Base-by-base conservation (phyloP, 768 basidiomycete genomes). In the Suillus alpinus region DNA sequence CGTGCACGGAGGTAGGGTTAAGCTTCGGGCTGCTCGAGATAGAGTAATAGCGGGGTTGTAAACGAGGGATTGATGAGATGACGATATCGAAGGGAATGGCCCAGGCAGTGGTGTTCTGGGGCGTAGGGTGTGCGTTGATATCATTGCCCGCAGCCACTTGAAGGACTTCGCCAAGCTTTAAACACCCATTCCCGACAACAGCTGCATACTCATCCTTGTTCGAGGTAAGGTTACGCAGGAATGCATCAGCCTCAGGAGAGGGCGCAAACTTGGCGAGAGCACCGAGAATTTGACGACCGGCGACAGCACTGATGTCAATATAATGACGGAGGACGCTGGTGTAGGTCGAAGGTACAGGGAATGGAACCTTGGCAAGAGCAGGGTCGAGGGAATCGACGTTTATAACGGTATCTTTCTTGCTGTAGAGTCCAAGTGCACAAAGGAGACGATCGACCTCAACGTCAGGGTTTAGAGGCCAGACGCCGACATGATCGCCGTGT, bases 1-100 rank as follows among this genome's bases (percentile, higher is more conserved):
- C 88, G 74, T 99, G 97, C 66, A 99, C 94, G 8, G 89, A 79
- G 62, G 83, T 86, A n/a, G 95, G 86, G 73, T 94, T 73, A 10
- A 98, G 78, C 74, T 98, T 98, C 46, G 97, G 95, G 63, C 92
- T 94, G 20, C 95, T 98, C 9, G 97, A 98, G 74, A 99, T 98
- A 37, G 97, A 99, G 76, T 96, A 99, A 79, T 92, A 99, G 59
- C 97, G 90, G 37, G 97, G 95, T 73, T 98, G 96, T 20, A 99
- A 84, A 65, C 97, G 94, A 41, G 94, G 86, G 61, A 96, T 88
- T 56, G 91, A 88, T 7, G 95, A 98, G 58, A 99, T 88, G 65
- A 99, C 88, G 73, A 95, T 90, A 72, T 99, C 97, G 74, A 99
- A 97, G 53, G 97, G 96, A 66, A 98, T 96, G 10, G 81, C 66